Conservation (phyloP, 2,329 filamentous ascomycete genomes). For the Chaetoscypha palmicola region DNA sequence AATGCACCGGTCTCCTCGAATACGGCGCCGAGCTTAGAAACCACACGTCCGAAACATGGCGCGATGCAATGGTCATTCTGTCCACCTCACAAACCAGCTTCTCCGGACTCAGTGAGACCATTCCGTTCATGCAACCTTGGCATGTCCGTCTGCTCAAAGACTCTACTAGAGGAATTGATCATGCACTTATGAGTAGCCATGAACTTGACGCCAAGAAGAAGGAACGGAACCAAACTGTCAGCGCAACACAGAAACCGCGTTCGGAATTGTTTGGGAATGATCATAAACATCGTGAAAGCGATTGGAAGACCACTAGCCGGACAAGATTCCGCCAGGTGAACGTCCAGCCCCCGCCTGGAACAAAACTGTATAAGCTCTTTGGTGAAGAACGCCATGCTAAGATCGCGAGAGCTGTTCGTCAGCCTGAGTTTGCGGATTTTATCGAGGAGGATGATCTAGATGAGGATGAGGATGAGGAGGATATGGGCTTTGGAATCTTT, state of each 20-base stretch:
- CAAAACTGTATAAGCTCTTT: neutral
- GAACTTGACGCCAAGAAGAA: conserved; percentile 34
- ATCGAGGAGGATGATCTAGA: neutral
- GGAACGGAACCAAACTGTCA: conserved; percentile 9
- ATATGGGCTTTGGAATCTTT: conserved; percentile 11
- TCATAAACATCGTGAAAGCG: neutral
- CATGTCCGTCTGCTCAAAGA: conserved; percentile 36
- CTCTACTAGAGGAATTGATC: conserved; percentile 6
- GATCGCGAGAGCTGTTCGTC: neutral
- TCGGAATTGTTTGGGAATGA: conserved; percentile 33
- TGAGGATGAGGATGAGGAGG: conserved; percentile 9
- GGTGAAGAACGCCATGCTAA: neutral
- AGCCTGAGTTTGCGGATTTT: neutral
- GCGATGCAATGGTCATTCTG: conserved; percentile 37
- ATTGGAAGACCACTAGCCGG: neutral
- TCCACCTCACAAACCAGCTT: conserved; percentile 45
- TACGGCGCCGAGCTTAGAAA: conserved; percentile 49
- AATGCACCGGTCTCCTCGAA: conserved; percentile 32
- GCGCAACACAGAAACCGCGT: conserved; percentile 28
- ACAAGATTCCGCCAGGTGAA: neutral
- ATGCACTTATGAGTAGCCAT: conserved; percentile 20
- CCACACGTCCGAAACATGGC: conserved; percentile 42
- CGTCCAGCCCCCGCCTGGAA: neutral
- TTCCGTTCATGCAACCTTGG: conserved; percentile 41
- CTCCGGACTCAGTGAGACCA: conserved; percentile 40